Evolutionary conservation across 176 grass and related monocot species (phyloP).

Genomic region (Musa schizocarpa): DNA sequence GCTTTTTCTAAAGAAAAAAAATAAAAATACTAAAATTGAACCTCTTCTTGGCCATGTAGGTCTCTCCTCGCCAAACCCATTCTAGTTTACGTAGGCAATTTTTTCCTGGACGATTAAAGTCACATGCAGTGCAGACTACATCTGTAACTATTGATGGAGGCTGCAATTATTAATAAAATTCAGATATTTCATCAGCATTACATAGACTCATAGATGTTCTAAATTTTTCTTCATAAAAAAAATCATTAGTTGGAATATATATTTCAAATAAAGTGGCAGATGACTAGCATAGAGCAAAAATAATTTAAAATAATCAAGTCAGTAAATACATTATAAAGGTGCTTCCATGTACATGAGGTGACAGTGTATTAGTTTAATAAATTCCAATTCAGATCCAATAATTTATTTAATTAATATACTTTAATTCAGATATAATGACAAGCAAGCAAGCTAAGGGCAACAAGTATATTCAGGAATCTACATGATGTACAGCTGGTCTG

Average conservation of each 20-base stretch:
- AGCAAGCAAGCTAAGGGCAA: too few relatives aligned
- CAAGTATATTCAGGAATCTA: too few relatives aligned
- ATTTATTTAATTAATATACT: too few relatives aligned
- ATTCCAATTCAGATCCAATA: too few relatives aligned
- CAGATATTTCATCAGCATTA: not conserved
- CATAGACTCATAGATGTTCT: not conserved
- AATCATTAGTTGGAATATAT: not conserved
- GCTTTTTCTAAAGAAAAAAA: not conserved
- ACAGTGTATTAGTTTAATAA: too few relatives aligned
- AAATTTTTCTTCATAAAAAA: not conserved
- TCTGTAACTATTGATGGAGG: slow-evolving; percentile 95
- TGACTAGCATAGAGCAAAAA: too few relatives aligned
- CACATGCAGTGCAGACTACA: slow-evolving; percentile 91
- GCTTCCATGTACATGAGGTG: too few relatives aligned
- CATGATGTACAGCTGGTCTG: too few relatives aligned
- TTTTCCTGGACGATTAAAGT: slow-evolving; percentile 97
- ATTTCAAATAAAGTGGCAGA: not conserved
- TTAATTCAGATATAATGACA: too few relatives aligned
- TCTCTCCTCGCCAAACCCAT: slow-evolving; percentile 97
- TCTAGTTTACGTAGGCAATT: slow-evolving; percentile 91
- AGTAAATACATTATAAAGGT: too few relatives aligned
- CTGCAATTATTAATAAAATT: slow-evolving; percentile 29
- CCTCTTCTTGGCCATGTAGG: slow-evolving; percentile 90
- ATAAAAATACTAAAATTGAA: slow-evolving; percentile 24
- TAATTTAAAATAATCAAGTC: too few relatives aligned